phyloP scores from a whole-genome alignment of 805 yeast species.

The Starmerella geochares region DNA sequence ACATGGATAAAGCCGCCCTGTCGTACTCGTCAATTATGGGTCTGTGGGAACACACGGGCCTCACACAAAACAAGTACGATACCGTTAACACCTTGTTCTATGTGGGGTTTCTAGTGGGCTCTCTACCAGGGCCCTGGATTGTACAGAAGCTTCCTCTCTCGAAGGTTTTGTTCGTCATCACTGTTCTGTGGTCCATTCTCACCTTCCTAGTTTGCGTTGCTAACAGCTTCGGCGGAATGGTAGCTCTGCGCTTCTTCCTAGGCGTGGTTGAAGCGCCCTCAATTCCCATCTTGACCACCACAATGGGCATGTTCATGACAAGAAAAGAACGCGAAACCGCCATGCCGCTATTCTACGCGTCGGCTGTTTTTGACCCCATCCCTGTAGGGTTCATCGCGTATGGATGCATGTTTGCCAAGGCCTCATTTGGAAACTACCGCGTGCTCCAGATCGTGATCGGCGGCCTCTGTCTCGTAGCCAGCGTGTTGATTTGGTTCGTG shows the following conservation, averaged over 20 bases:
- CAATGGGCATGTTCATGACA: conserved; percentile 53
- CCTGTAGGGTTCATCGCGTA: conserved; percentile 43
- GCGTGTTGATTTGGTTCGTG: conserved; percentile 32
- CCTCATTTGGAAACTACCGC: conserved; percentile 37
- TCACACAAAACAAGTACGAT: conserved; percentile 41
- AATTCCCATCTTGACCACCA: conserved; percentile 45
- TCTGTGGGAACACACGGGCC: conserved; percentile 29
- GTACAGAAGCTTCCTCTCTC: conserved; percentile 39
- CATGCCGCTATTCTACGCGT: conserved; percentile 43
- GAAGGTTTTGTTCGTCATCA: conserved; percentile 26
- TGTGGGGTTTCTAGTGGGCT: conserved; percentile 40
- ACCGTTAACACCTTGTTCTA: conserved; percentile 38
- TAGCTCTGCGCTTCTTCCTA: conserved; percentile 38
- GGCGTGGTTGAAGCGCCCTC: conserved; percentile 43
- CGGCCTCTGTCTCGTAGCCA: conserved; percentile 38
- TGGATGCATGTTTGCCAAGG: conserved; percentile 21
- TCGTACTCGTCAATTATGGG: conserved; percentile 37
- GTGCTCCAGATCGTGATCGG: conserved; percentile 47
- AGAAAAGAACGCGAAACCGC: conserved; percentile 35
- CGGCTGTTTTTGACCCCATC: conserved; percentile 43
- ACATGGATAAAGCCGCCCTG: conserved; percentile 38
- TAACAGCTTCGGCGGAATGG: conserved; percentile 36
- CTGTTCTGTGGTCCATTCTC: conserved; percentile 40
- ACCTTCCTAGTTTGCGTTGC: conserved; percentile 34
- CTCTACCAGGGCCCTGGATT: conserved; percentile 35